Evolutionary conservation across 2,329 filamentous ascomycete species (phyloP), one percentile per base, ranked within the genome.

Genomic region (Alternaria dauci): DNA sequence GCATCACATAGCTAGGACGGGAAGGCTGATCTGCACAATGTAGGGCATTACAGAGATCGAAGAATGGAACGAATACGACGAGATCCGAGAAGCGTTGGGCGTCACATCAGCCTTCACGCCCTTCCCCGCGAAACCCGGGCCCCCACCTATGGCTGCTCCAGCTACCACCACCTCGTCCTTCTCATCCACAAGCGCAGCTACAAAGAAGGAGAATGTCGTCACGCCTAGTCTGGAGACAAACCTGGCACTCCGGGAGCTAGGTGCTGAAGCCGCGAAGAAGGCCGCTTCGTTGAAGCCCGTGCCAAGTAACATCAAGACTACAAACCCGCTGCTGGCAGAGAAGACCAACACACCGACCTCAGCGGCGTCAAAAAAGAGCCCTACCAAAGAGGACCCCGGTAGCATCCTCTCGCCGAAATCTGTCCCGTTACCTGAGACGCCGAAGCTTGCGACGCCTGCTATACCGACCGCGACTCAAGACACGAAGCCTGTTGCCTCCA

Each of bases 41-140:
- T 26, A 97, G 94, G 95, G 97, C 77, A 86, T 97, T 51, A 91
- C 94, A 66, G 90, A 98, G 79, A 88, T 98, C 65, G 95, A 99
- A 81, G 95, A 99, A 77, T 98, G 94, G 95, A 99, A 99, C 82
- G 95, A 99, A 79, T 97, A 96, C 80, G 93, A 93, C 80, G 94
- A 98, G 81, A 87, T 99, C 63, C 93, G 93, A 79, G 88, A 94
- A 80, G 91, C 94, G 71, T 88, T 98, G 71, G 84, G 84, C n/a
- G 67, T 73, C n/a, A 71, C 71, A 32, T 55, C 67, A 9, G 63
- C 67, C 25, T 70, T 75, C 43, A 69, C 78, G 61, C 72, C 72
- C 20, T 76, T 71, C 69, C 64, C 76, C 68, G 60, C 77, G 56
- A 73, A 72, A 44, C 67, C 72, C 34, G 52, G 48, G 11, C 56